These are phyloP conservation scores for Rhododendron kiyosumense DNA, from an alignment of 148 eudicot genomes.

Conservation along the genomic window DNA sequence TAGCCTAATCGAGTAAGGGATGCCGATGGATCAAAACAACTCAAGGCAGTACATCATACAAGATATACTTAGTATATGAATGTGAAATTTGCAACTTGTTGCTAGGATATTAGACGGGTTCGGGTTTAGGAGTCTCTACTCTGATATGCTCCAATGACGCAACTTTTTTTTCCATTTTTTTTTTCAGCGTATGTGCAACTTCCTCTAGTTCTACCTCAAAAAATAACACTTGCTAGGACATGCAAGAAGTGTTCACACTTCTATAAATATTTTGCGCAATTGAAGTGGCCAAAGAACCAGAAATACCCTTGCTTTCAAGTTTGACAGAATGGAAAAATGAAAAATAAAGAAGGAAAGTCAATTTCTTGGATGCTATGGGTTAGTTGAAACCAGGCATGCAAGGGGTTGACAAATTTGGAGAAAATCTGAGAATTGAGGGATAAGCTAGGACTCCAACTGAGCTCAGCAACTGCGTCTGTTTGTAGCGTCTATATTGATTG, in stretches of 20 bases:
- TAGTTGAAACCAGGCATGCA: slow-evolving; percentile 18
- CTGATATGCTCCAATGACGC: neutral
- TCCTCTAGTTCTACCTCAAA: neutral
- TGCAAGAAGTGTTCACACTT: neutral
- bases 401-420: slow-evolving; percentile 29
- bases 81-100: neutral
- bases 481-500: slow-evolving; percentile 15
- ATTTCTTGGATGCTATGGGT: slow-evolving; percentile 30
- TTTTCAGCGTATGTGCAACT: neutral
- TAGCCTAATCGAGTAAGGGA: too few relatives aligned
- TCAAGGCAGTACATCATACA: neutral
- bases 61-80: neutral
- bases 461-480: slow-evolving; percentile 29
- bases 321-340: neutral
- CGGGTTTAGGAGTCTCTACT: neutral
- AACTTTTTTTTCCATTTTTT: neutral
- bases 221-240: neutral
- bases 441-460: slow-evolving; percentile 15
- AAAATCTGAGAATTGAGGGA: slow-evolving; percentile 12
- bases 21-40: too few relatives aligned
- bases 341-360: too few relatives aligned
- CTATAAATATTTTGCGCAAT: neutral
- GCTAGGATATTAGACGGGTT: neutral
- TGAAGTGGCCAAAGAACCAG: neutral
- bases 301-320: neutral